These are phyloP conservation scores for Periconia sp. DNA, from an alignment of 2,329 filamentous ascomycete genomes.

Conservation along the genomic window DNA sequence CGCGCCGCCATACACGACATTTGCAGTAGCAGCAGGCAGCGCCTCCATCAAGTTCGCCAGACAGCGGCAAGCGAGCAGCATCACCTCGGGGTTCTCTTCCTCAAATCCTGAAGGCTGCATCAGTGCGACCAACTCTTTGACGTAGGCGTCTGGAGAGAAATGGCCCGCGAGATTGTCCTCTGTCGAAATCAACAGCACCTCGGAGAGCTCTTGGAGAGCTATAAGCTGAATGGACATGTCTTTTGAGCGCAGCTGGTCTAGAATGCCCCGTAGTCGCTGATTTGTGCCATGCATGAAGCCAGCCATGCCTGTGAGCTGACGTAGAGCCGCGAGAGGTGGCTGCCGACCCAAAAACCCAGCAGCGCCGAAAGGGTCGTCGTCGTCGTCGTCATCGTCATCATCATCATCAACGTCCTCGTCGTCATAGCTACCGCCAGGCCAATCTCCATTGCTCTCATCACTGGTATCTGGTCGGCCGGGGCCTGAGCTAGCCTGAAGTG, in stretches of 20 bases:
- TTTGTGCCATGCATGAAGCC: constrained; percentile 81
- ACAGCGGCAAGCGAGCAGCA: constrained; percentile 94
- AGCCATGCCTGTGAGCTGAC: constrained; percentile 77
- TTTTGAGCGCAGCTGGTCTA: constrained; percentile 72
- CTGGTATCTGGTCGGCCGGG: constrained; percentile 46
- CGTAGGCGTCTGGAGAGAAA: constrained; percentile 91
- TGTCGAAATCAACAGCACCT: constrained; percentile 91
- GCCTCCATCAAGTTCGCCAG: constrained; percentile 98
- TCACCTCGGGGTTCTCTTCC: constrained; percentile 94
- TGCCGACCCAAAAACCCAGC: constrained; percentile 69
- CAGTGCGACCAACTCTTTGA: constrained; percentile 88
- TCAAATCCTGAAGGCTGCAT: constrained; percentile 91
- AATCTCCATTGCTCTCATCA: constrained; percentile 70
- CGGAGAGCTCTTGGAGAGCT: constrained; percentile 89
- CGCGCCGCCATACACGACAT: constrained; percentile 96
- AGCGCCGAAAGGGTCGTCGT: constrained; percentile 64
- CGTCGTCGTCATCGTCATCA: constrained; percentile 60
- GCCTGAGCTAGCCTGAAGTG: constrained; percentile 27
- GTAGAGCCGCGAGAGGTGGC: constrained; percentile 76
- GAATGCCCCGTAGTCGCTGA: constrained; percentile 70
- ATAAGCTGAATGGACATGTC: constrained; percentile 88
- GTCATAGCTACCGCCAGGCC: constrained; percentile 59
- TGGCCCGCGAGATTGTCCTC: constrained; percentile 96
- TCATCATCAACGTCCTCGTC: constrained; percentile 61
- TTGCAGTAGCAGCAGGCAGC: constrained; percentile 87